These are phyloP conservation scores for Jamesozyma piceae DNA, from an alignment of 805 yeast species.

Conservation along the genomic window DNA sequence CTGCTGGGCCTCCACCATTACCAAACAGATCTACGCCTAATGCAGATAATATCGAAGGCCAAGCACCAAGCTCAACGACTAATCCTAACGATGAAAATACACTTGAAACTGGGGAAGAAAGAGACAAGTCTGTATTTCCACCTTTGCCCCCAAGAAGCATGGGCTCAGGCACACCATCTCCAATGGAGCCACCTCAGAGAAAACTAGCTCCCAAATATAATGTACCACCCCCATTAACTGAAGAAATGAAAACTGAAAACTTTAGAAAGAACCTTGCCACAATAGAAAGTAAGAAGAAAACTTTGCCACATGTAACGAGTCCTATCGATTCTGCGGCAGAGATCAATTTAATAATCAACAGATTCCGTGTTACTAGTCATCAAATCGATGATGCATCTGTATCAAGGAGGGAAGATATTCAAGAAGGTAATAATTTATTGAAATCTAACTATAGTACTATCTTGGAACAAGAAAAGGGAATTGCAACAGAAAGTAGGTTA, in stretches of 20 bases:
- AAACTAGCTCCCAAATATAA: conserved; percentile 2
- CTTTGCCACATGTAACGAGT: conserved; percentile 10
- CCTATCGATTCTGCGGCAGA: conserved; percentile 30
- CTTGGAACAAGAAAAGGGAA: conserved; percentile 12
- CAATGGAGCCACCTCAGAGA: conserved; percentile 1
- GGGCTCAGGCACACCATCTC: neutral
- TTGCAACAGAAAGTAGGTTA: neutral
- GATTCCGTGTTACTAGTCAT: conserved; percentile 47
- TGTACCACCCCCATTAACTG: conserved; percentile 27
- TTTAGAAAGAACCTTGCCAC: conserved; percentile 20
- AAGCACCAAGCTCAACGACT: too few species aligned
- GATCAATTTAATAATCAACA: conserved; percentile 51
- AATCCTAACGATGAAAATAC: too few species aligned
- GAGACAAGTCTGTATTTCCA: neutral
- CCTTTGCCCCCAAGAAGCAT: conserved; percentile 2
- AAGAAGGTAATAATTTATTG: conserved; percentile 38
- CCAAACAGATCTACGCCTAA: too few species aligned
- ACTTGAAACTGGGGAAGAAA: too few species aligned
- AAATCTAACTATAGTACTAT: conserved; percentile 26
- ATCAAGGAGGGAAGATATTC: conserved; percentile 43
- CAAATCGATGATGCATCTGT: conserved; percentile 42
- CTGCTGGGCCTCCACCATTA: too few species aligned
- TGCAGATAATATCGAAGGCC: too few species aligned
- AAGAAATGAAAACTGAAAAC: conserved; percentile 22
- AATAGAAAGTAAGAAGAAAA: conserved; percentile 4